A percentile compares a stretch with the other conserved stretches of the same genome.
Conservation (phyloP, 257 asterid genomes). For the Catharanthus roseus region DNA sequence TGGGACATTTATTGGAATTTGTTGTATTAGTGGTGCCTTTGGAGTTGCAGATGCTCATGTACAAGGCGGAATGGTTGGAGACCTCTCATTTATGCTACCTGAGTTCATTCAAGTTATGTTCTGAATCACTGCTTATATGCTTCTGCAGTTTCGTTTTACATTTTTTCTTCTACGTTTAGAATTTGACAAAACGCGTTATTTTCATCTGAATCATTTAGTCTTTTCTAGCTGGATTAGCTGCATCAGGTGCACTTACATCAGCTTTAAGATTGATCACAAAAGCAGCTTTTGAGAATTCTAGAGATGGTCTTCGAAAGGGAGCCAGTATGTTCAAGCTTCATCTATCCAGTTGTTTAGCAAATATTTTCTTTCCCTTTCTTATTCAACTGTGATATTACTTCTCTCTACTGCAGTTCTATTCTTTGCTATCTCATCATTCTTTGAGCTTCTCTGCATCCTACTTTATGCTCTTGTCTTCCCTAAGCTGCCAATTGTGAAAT, state of each 20-base stretch:
- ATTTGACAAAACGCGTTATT: neutral
- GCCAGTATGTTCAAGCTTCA: slow-evolving; percentile 27
- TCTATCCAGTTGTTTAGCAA: neutral
- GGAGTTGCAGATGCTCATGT: slow-evolving; percentile 50
- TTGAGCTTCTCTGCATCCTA: slow-evolving; percentile 39
- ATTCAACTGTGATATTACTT: neutral
- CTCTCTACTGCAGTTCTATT: slow-evolving; percentile 30
- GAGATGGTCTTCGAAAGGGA: slow-evolving; percentile 37
- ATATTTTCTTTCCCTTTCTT: neutral
- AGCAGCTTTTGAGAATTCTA: slow-evolving; percentile 34
- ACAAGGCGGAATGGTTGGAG: slow-evolving; percentile 55
- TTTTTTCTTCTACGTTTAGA: neutral
- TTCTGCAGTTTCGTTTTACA: neutral
- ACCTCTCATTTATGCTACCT: slow-evolving; percentile 41
- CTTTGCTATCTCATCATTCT: slow-evolving; percentile 29
- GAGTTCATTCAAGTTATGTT: slow-evolving; percentile 34
- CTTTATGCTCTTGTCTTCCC: slow-evolving; percentile 38
- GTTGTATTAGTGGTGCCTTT: slow-evolving; percentile 35
- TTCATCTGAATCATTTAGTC: slow-evolving; percentile 23
- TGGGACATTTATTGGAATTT: slow-evolving; percentile 33
- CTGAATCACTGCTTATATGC: slow-evolving; percentile 1
- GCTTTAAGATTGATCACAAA: slow-evolving; percentile 37
- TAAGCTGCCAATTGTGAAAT: slow-evolving; percentile 37
- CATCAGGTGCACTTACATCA: slow-evolving; percentile 44
- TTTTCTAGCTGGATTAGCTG: slow-evolving; percentile 41